Conservation (phyloP, 78 protist species). For the Dictyostelium brefeldianum region DNA sequence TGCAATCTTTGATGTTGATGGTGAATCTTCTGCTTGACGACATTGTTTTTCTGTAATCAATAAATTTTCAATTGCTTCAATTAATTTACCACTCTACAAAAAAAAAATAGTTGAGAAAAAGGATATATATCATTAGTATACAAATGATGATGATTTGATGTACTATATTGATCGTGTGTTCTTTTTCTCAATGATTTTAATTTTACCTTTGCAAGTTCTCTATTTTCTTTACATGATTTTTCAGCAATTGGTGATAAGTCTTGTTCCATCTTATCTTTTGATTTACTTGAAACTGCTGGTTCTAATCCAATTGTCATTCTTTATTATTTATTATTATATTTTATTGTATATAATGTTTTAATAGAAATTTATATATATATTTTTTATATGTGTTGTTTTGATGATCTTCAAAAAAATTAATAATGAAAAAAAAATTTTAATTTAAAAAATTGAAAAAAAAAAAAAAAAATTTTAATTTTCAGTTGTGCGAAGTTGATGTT, state of each 20-base stretch:
- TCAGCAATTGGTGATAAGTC: conserved; percentile 62
- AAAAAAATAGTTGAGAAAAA: neutral
- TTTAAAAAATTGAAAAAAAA: neutral
- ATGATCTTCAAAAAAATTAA: too few relatives aligned
- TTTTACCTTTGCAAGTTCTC: conserved; percentile 54
- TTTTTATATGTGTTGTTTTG: neutral
- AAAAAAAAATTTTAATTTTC: neutral
- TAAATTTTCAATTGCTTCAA: conserved; percentile 80
- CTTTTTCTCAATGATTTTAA: neutral
- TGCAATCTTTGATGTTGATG: conserved; percentile 79
- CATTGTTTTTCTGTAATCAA: conserved; percentile 76
- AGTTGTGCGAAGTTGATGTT: too few relatives aligned
- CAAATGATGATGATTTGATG: neutral
- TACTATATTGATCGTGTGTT: too few relatives aligned
- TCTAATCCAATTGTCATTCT: conserved; percentile 14
- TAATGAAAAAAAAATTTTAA: neutral
- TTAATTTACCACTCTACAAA: conserved; percentile 20
- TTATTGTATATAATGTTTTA: too few relatives aligned
- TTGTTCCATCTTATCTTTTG: conserved; percentile 52
- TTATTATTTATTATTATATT: neutral
- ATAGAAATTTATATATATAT: neutral
- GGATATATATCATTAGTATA: neutral
- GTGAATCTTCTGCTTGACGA: conserved; percentile 83
- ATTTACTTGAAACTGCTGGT: conserved; percentile 10
- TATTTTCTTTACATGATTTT: conserved; percentile 24